Evolutionary conservation across 1,284 basidiomycete genomes (phyloP).

Genomic region (Ganoderma sinense): DNA sequence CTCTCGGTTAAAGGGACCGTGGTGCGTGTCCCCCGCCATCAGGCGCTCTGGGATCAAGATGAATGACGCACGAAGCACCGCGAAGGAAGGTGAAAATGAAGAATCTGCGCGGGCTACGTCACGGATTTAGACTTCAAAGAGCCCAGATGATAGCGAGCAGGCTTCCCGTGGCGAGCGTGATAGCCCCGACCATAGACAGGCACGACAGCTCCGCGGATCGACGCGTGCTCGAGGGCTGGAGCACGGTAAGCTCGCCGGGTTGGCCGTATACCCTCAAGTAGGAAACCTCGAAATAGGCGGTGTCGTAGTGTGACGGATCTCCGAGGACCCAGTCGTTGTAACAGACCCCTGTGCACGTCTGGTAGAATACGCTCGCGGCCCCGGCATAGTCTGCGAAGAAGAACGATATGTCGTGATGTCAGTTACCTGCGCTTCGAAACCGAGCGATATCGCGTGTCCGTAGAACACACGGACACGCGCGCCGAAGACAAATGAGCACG

Average conservation of each 20-base stretch:
- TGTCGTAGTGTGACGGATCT: constrained; percentile 67
- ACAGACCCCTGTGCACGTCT: constrained; percentile 73
- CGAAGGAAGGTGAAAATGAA: constrained; percentile 1
- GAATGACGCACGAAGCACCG: neutral
- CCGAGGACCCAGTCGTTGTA: constrained; percentile 82
- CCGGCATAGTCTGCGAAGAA: constrained; percentile 43
- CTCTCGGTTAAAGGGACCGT: constrained; percentile 11
- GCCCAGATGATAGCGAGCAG: constrained; percentile 24
- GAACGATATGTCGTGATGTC: constrained; percentile 14
- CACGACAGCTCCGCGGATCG: constrained; percentile 31
- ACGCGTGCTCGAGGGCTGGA: constrained; percentile 30
- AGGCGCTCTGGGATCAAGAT: neutral
- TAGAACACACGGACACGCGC: constrained; percentile 1
- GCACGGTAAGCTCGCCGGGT: constrained; percentile 38
- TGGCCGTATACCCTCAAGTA: constrained; percentile 63
- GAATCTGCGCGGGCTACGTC: neutral
- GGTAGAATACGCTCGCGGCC: constrained; percentile 56
- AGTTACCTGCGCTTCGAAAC: constrained; percentile 9
- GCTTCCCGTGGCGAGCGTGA: constrained; percentile 22
- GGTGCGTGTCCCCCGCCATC: neutral
- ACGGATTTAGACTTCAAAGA: constrained; percentile 16
- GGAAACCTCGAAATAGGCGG: constrained; percentile 81
- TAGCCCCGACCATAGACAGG: constrained; percentile 5
- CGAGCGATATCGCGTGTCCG: constrained; percentile 3
- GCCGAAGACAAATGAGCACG: constrained; percentile 30